Evolutionary conservation across 257 asterid genomes (phyloP), one percentile per base, ranked within the genome.

Genomic region (Solanum chmielewskii): DNA sequence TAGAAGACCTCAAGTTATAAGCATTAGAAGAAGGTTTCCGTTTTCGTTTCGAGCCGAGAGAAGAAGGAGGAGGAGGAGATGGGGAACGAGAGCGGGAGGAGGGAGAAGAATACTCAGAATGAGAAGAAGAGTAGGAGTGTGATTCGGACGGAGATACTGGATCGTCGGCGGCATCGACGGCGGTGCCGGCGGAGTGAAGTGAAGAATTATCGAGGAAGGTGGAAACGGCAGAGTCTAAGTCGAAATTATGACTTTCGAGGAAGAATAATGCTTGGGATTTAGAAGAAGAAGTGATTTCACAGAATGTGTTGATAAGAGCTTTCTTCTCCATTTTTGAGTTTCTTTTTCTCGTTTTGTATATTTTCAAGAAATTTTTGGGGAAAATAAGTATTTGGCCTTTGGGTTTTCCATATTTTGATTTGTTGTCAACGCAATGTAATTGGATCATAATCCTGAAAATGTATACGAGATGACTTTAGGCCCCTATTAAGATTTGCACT

Each of bases 181-280:
- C 21, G 20, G 77, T 1, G 60, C 60, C 60, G 25, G 37, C 35
- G n/a, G 74, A 88, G 66, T 42, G 52, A 82, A 85, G 87, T 77
- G 74, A 84, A 85, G 92, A 75, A 73, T 93, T 77, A 83, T 96
- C 98, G 87, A 94, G 90, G 92, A 89, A 96, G 42, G 98, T 96
- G 90, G 98, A 94, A 90, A 93, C 91, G 86, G 98, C 96, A 92
- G 97, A 92, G 87, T 94, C 98, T 60, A 94, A 92, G 87, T 95
- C 91, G 94, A 93, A 94, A 68, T 91, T 91, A 94, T 96, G 98
- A 69, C 96, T 94, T 90, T 96, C 98, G 10, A 94, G 76, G 90
- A 91, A 96, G 90, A 94, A 96, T 21, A 90, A 93, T 74, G 98
- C 98, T 84, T 94, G 94, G 18, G 93, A 87, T 90, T 91, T 89